Evolutionary conservation across 1,284 basidiomycete genomes (phyloP).

Genomic region (Trichosporon coremiiforme): DNA sequence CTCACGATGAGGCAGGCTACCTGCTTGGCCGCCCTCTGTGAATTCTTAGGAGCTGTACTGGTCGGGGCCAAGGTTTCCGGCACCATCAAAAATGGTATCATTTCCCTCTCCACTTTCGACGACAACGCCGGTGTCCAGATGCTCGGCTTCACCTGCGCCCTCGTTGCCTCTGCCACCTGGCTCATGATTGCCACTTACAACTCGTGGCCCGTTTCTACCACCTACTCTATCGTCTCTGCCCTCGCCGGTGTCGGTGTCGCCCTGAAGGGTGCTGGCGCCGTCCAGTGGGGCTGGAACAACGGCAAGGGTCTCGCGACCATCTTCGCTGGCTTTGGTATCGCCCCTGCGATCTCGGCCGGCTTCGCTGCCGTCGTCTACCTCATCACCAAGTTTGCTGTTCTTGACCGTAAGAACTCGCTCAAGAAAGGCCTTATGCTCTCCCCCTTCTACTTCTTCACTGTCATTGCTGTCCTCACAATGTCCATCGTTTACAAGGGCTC

Average conservation of each 20-base stretch:
- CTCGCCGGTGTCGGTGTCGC: slow-evolving; percentile 60
- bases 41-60: slow-evolving; percentile 57
- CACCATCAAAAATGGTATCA: slow-evolving; percentile 61
- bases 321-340: slow-evolving; percentile 56
- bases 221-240: slow-evolving; percentile 58
- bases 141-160: slow-evolving; percentile 58
- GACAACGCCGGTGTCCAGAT: slow-evolving; percentile 58
- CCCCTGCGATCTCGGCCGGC: slow-evolving; percentile 56
- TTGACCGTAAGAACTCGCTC: slow-evolving; percentile 51
- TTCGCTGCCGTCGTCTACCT: slow-evolving; percentile 59
- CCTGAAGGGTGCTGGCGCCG: slow-evolving; percentile 52
- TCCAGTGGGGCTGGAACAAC: slow-evolving; percentile 60
- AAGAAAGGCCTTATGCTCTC: slow-evolving; percentile 49
- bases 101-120: slow-evolving; percentile 51
- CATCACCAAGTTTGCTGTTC: no score
- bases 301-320: slow-evolving; percentile 58
- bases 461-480: slow-evolving; percentile 52
- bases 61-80: slow-evolving; percentile 57
- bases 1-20: slow-evolving; percentile 58
- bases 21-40: slow-evolving; percentile 56
- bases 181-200: slow-evolving; percentile 56
- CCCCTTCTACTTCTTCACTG: slow-evolving; percentile 58
- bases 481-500: slow-evolving; percentile 55
- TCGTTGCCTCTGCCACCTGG: slow-evolving; percentile 55
- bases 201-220: slow-evolving; percentile 58